Evolutionary conservation across 2,329 filamentous ascomycete species (phyloP), one percentile per base, ranked within the genome.

Genomic region (Pyricularia sp.): DNA sequence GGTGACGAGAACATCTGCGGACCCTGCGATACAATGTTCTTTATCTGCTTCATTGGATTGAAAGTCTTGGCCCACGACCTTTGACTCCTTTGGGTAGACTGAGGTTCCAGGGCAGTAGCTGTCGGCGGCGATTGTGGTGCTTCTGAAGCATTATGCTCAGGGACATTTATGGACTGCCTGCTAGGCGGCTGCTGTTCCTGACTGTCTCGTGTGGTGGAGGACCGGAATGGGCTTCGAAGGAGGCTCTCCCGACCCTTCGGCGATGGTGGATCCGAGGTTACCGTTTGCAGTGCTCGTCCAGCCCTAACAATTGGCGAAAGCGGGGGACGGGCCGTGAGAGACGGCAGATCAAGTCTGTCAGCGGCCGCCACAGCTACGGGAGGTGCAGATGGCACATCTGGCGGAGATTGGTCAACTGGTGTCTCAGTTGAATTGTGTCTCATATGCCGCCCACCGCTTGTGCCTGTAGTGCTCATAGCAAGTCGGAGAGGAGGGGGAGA

Each of bases 281-380:
- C 83, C 69, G 81, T 85, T 73, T 88, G 86, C 17, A 88, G 76
- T 33, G 82, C 85, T 65, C 84, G 80, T 3, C 85, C 86, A 30
- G 82, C 86, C 64, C 85, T 81, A n/a, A 88, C 83, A 50, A 87
- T 87, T 1, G 86, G 85, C 5, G 85, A 87, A 0, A 88, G 77
- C 6, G 78, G 79, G 30, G 83, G 82, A 10, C 84, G 81, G 17
- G 72, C 70, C 1, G 74, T 76, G 58, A 75, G 76, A 14, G 75
- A 74, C 14, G 74, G 73, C 17, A 72, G 69, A 23, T 73, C 69
- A 33, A 78, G 70, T 14, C 72, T 74, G 28, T 72, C 68, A 3
- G 67, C 28, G 55, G 66, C 55, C 33, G 66, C 28, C 12, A 28
- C 50, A 6, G 66, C 36, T 23, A 31, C 55, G 10, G 42, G 33